Evolutionary conservation across 2,329 filamentous ascomycete species (phyloP).

Genomic region (Stagonosporopsis chrysanthemi): DNA sequence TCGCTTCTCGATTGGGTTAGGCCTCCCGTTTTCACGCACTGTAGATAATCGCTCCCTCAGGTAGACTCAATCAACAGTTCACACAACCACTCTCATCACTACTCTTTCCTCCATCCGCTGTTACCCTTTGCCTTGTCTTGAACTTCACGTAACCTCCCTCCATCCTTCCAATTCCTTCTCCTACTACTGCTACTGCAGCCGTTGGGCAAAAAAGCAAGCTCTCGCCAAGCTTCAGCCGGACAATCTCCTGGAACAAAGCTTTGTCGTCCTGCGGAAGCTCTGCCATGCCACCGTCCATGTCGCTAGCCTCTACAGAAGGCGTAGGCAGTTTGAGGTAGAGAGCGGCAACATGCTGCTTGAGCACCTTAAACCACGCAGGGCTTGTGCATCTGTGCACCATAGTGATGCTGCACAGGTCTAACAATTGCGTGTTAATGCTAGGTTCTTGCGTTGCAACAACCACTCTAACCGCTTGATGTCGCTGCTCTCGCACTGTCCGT

Average conservation of each 20-base stretch:
- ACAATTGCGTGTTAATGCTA: not conserved
- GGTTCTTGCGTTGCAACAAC: not conserved
- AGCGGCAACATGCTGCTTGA: not conserved
- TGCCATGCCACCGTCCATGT: too few species aligned
- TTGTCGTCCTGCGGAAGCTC: too few species aligned
- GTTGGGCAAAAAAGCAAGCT: too few species aligned
- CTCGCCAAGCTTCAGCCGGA: too few species aligned
- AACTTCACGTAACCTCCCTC: conserved; percentile 41
- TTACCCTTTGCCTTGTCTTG: conserved; percentile 52
- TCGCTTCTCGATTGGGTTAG: too few species aligned
- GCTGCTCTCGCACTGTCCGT: not conserved
- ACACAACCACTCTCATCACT: too few species aligned
- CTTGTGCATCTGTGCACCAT: not conserved
- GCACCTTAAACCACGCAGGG: not conserved
- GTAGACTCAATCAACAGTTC: too few species aligned
- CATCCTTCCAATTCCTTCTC: conserved; percentile 13
- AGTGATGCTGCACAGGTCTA: not conserved
- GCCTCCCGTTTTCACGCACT: too few species aligned
- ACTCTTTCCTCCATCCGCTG: conserved; percentile 49
- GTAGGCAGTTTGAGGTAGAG: not conserved
- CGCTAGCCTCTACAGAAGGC: too few species aligned
- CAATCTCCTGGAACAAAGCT: too few species aligned
- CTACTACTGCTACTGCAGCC: conserved; percentile 5
- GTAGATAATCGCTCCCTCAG: too few species aligned
- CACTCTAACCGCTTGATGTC: not conserved